phyloP scores from a whole-genome alignment of 2,329 filamentous ascomycete genomes.

The Sclerotinia borealis region DNA sequence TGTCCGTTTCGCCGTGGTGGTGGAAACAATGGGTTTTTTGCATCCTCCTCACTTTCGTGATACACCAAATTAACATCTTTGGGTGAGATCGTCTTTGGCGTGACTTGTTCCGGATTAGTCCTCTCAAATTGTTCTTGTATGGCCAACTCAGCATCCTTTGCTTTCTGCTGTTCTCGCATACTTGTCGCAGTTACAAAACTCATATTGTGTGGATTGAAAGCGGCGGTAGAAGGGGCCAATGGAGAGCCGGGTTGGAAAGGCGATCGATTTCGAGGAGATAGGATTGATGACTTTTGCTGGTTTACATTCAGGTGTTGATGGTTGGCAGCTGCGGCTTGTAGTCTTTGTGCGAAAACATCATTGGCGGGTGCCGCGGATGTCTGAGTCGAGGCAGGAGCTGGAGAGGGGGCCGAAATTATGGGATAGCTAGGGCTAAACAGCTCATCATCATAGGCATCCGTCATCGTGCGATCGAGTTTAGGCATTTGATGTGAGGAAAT shows the following conservation, averaged over 20 bases:
- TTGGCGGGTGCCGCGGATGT: conserved; percentile 39
- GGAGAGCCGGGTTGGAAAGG: conserved; percentile 73
- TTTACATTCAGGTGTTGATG: conserved; percentile 60
- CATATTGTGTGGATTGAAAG: conserved; percentile 34
- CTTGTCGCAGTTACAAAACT: conserved; percentile 51
- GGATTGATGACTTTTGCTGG: conserved; percentile 42
- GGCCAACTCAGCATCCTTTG: conserved; percentile 49
- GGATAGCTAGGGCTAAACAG: conserved; percentile 68
- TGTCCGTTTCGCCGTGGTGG: conserved; percentile 41
- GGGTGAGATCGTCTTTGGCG: conserved; percentile 86
- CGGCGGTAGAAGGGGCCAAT: conserved; percentile 40
- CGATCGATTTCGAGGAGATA: conserved; percentile 59
- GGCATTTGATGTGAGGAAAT: conserved; percentile 45
- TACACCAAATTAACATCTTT: conserved; percentile 89
- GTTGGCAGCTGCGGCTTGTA: conserved; percentile 77
- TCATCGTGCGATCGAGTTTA: conserved; percentile 80
- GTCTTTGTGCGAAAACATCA: conserved; percentile 64
- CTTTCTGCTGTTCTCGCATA: conserved; percentile 55
- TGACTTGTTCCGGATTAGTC: conserved; percentile 37
- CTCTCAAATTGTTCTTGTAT: conserved; percentile 37
- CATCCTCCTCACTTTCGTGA: conserved; percentile 64
- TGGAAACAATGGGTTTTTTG: conserved; percentile 63
- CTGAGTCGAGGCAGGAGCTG: conserved; percentile 35
- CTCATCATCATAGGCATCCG: conserved; percentile 78
- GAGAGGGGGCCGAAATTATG: conserved; percentile 50